phyloP scores from a whole-genome alignment of 257 asterid species.

The Marsdenia floribunda region DNA sequence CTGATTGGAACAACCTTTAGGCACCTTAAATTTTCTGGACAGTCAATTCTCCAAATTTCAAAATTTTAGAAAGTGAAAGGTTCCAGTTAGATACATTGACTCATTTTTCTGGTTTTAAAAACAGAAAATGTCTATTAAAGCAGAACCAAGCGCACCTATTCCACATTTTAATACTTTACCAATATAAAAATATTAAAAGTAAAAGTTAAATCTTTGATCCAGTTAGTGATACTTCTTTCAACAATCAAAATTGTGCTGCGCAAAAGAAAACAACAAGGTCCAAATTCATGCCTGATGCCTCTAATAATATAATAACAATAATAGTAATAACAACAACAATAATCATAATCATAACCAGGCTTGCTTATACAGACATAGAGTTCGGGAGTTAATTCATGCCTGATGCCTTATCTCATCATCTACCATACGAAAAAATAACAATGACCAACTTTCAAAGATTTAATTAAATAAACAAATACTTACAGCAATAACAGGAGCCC shows the following conservation, averaged over 20 bases:
- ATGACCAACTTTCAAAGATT: background rate
- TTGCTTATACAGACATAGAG: background rate
- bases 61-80: background rate
- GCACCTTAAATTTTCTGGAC: background rate
- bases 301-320: too few species aligned
- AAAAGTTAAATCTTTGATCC: background rate
- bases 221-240: background rate
- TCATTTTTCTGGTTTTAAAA: background rate
- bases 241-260: background rate
- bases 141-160: background rate
- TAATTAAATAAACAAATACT: conserved; percentile 35
- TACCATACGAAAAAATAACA: background rate
- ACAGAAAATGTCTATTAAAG: background rate
- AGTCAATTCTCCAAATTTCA: background rate
- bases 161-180: background rate
- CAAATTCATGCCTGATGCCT: too few species aligned
- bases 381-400: background rate
- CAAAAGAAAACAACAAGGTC: background rate
- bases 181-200: background rate
- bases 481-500: conserved; percentile 99
- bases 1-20: background rate
- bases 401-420: background rate
- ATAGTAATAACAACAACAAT: too few species aligned
- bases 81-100: background rate
- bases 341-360: background rate